Evolutionary conservation across 768 basidiomycete species (phyloP), one percentile per base, ranked within the genome.

Genomic region (Paxillus rubicundulus): DNA sequence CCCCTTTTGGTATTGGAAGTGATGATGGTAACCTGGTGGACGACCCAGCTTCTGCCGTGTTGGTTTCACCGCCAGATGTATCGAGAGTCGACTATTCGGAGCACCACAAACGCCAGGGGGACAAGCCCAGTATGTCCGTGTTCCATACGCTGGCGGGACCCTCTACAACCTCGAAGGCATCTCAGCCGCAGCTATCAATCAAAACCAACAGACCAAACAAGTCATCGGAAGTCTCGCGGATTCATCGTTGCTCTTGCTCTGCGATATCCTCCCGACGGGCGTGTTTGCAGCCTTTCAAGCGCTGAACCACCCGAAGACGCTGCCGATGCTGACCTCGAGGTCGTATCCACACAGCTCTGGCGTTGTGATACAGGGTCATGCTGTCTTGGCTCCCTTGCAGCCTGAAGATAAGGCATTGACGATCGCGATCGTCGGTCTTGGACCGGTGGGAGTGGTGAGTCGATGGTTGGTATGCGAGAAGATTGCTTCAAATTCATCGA

Each of bases 261-360:
- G 86, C 9, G 89, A 91, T 60, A 89, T 90, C 60, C 76, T 90
- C 13, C 89, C 89, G 3, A 91, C 89, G 0, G 88, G 87, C 4
- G 80, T 86, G 14, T 91, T 89, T 60, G 88, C 88, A 9, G 85
- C 84, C 3, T 62, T 83, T 52, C 89, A 90, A 64, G 82, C 82
- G 3, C 60, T 89, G 52, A 81, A 82, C 52, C 87, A 91, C 61
- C 84, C 87, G 4, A 91, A 90, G 69, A 72, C 84, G 5, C 70
- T 76, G 17, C 81, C 87, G 9, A 73, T 85, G 21, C 58, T 87
- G 45, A 81, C 77, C 0, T 82, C 81, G 2, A 73, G 63, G 36
- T 69, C 87, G 5, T 90, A 84, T 74, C 87, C 88, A 2, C 60
- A 56, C 6, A 58, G 61, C n/a, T 57, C 59, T 14, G 53, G 53